Conservation (phyloP, 2,329 filamentous ascomycete genomes). For the Polytolypa hystricis region DNA sequence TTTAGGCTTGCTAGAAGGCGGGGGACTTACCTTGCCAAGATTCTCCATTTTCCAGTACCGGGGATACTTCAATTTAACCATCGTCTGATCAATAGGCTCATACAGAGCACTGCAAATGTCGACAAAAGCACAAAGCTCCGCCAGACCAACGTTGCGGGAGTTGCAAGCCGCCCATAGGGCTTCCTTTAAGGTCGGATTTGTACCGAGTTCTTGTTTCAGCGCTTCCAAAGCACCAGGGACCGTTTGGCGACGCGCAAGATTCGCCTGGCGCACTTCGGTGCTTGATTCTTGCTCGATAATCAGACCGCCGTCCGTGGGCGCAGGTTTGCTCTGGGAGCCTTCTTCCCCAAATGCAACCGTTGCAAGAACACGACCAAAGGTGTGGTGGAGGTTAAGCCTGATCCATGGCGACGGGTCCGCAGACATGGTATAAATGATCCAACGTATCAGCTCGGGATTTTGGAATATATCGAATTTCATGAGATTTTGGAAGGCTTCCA, state of each 20-base stretch:
- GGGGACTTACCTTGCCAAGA: constrained; percentile 37
- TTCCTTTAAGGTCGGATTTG: constrained; percentile 39
- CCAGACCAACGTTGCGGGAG: constrained; percentile 39
- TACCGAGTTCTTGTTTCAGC: constrained; percentile 42
- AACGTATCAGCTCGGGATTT: constrained; percentile 41
- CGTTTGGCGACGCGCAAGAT: constrained; percentile 44
- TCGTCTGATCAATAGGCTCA: constrained; percentile 38
- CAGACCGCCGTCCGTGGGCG: constrained; percentile 33
- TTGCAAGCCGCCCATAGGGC: constrained; percentile 47
- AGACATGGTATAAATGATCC: constrained; percentile 46
- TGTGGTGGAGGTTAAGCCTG: constrained; percentile 39
- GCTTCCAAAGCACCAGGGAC: constrained; percentile 48
- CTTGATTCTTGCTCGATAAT: constrained; percentile 47
- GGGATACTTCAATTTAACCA: constrained; percentile 43
- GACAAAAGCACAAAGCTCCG: constrained; percentile 46
- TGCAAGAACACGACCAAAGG: constrained; percentile 46
- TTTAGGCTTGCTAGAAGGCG: neutral
- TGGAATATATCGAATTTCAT: constrained; percentile 45
- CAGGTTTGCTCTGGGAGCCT: constrained; percentile 21
- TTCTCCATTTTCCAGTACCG: constrained; percentile 46
- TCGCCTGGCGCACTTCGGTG: constrained; percentile 41
- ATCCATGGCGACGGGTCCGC: constrained; percentile 49
- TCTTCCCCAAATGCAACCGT: constrained; percentile 47
- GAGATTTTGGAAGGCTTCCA: constrained; percentile 49
- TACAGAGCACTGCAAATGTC: constrained; percentile 49